Evolutionary conservation across 106 monocot species (phyloP), one percentile per base, ranked within the genome.

Genomic region (Alisma plantagoaquatica): DNA sequence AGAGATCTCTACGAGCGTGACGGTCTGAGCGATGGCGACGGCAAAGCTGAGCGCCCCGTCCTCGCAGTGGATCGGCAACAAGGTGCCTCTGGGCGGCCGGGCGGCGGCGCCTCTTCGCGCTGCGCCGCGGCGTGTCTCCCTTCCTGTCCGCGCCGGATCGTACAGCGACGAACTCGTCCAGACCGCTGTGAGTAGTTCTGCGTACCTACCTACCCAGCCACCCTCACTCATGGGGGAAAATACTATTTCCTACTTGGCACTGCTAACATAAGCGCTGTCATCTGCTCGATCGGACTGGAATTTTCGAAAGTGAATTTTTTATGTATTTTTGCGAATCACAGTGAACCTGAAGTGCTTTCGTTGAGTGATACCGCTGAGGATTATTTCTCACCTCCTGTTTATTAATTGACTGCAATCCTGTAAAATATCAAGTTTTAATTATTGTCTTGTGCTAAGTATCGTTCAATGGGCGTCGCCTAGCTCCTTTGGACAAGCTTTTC

Each of bases 141-240:
- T 61, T 30, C 63, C 56, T 20, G 61, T 75, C 66, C 44, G 75
- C 27, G 78, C 76, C 20, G 83, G 79, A 8, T 63, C 73, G 5
- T 89, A 89, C 70, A 67, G 73, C 56, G 79, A 79, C 32, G 82
- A 89, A 73, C 88, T 89, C 62, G 67, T 89, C 56, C 57, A 73
- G 57, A 89, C 88, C 35, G 88, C 88, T 16, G 88, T 88, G 62
- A 87, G 81, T 81, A 20, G 12, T 14, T 26, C 6, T 16, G 31
- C 23, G 43, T 61, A 22, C 25, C 15, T 31, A 35, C 22, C 23
- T 38, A 14, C 35, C 35, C 21, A 5, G 46, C 16, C 21, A 20
- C 16, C 6, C 21, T 19, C 6, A 19, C 16, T 46, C 1, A 6
- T 12, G 7, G 5, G n/a, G 7, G 16, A 5, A 17, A 0, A 5